Conservation (phyloP, 2,329 filamentous ascomycete species). For the Neofusicoccum kwambonambiense region DNA sequence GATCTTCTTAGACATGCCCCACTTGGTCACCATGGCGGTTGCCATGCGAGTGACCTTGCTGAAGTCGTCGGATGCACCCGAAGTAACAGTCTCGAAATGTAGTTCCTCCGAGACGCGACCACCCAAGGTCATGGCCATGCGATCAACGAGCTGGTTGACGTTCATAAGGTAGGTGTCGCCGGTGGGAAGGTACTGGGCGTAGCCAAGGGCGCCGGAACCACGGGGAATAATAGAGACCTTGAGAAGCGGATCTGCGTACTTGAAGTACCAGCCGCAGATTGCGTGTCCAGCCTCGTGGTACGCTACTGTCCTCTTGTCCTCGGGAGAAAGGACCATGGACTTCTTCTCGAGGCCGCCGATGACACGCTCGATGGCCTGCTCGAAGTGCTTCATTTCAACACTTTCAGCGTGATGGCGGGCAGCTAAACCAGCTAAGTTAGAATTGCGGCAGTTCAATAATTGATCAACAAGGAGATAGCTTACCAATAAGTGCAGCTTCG, state of each 20-base stretch:
- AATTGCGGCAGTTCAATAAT: conserved; percentile 9
- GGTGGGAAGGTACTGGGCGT: conserved; percentile 93
- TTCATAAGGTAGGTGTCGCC: conserved; percentile 95
- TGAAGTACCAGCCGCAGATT: conserved; percentile 97
- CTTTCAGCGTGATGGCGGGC: conserved; percentile 77
- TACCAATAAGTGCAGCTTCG: conserved; percentile 93
- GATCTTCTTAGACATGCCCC: conserved; percentile 95
- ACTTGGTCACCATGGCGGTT: conserved; percentile 97
- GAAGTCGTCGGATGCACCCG: conserved; percentile 94
- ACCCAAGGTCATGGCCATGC: conserved; percentile 98
- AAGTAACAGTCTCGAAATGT: conserved; percentile 95
- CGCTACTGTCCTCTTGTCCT: conserved; percentile 93
- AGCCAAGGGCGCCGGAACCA: conserved; percentile 88
- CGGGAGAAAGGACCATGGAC: conserved; percentile 85
- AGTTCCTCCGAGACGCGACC: conserved; percentile 94
- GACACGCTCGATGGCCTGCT: conserved; percentile 95
- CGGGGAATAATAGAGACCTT: conserved; percentile 99
- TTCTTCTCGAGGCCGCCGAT: conserved; percentile 97
- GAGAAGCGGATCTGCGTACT: conserved; percentile 91
- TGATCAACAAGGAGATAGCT: conserved; percentile 33
- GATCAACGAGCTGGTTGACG: conserved; percentile 93
- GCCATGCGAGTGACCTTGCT: conserved; percentile 97
- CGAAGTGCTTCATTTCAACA: conserved; percentile 88
- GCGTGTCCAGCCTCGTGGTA: conserved; percentile 98
- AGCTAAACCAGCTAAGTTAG: conserved; percentile 60